These are phyloP conservation scores for Sanghuangporus sanghuang DNA, from an alignment of 1,284 basidiomycete genomes.

Conservation along the genomic window DNA sequence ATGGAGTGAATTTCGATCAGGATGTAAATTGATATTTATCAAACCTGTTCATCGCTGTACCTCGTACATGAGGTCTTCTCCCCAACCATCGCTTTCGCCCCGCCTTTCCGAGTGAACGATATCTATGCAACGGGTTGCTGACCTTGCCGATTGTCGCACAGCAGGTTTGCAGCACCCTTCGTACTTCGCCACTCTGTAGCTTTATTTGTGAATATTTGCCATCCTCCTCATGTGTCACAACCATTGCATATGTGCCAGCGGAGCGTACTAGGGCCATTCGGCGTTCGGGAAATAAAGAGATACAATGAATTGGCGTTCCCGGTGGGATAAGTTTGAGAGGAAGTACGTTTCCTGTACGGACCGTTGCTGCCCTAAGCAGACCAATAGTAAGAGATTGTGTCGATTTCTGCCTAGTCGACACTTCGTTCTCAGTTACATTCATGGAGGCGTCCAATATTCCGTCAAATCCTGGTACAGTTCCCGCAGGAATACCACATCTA, in stretches of 20 bases:
- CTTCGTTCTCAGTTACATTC: constrained; percentile 33
- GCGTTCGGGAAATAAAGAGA: constrained; percentile 74
- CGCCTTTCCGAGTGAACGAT: constrained; percentile 85
- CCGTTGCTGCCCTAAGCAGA: constrained; percentile 78
- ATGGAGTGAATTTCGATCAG: constrained; percentile 5
- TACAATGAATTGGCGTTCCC: constrained; percentile 87
- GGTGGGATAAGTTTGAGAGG: constrained; percentile 89
- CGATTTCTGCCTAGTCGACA: constrained; percentile 29
- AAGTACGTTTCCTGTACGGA: constrained; percentile 92
- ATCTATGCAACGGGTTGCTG: constrained; percentile 90
- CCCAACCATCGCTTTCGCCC: constrained; percentile 90
- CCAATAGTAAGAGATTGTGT: constrained; percentile 74
- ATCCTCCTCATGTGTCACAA: constrained; percentile 70
- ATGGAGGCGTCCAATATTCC: constrained; percentile 36
- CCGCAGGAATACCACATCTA: constrained; percentile 74
- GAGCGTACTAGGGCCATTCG: constrained; percentile 83
- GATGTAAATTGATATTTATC: constrained; percentile 26
- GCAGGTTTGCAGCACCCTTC: constrained; percentile 79
- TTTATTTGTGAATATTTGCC: constrained; percentile 79
- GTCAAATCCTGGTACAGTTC: constrained; percentile 63
- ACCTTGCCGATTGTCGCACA: constrained; percentile 90
- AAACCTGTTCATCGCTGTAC: constrained; percentile 97
- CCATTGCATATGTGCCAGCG: constrained; percentile 83
- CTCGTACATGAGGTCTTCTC: constrained; percentile 82
- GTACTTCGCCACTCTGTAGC: constrained; percentile 90